These are phyloP conservation scores for Heritiera littoralis DNA, from an alignment of 345 rosid genomes.

Conservation along the genomic window DNA sequence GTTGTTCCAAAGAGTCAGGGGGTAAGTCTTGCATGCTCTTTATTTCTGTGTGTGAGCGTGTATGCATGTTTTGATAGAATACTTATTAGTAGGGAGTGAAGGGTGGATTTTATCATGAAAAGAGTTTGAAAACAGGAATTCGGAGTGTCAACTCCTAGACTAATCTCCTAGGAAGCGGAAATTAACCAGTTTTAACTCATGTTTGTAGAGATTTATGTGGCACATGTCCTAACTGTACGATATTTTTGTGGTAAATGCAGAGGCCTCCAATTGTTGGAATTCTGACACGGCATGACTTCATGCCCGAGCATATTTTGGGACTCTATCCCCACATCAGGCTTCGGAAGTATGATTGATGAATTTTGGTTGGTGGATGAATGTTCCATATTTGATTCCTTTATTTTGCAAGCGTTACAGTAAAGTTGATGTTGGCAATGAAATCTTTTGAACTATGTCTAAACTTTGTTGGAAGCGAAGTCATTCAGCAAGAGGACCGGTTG, in stretches of 20 bases:
- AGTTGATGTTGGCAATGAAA: neutral
- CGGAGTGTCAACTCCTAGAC: neutral
- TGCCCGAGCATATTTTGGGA: constrained; percentile 81
- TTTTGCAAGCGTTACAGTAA: neutral
- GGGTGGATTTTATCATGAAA: neutral
- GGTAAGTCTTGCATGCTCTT: constrained; percentile 14
- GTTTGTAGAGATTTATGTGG: neutral
- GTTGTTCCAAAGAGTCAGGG: constrained; percentile 72
- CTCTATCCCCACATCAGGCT: constrained; percentile 60
- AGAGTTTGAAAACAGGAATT: neutral
- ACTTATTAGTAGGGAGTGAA: neutral
- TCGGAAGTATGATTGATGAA: constrained; percentile 32
- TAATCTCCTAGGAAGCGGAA: neutral
- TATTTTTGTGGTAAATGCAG: constrained; percentile 33
- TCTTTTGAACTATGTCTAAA: neutral
- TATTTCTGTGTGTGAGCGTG: neutral
- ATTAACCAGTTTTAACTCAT: neutral
- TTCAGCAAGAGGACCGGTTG: neutral
- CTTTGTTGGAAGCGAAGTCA: neutral
- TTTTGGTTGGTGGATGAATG: neutral
- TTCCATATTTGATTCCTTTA: neutral
- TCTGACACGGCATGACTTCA: constrained; percentile 88
- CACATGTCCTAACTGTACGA: neutral
- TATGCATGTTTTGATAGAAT: neutral
- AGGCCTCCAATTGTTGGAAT: constrained; percentile 92